These are phyloP conservation scores for Inosperma sp. DNA, from an alignment of 768 basidiomycete genomes.

Conservation along the genomic window DNA sequence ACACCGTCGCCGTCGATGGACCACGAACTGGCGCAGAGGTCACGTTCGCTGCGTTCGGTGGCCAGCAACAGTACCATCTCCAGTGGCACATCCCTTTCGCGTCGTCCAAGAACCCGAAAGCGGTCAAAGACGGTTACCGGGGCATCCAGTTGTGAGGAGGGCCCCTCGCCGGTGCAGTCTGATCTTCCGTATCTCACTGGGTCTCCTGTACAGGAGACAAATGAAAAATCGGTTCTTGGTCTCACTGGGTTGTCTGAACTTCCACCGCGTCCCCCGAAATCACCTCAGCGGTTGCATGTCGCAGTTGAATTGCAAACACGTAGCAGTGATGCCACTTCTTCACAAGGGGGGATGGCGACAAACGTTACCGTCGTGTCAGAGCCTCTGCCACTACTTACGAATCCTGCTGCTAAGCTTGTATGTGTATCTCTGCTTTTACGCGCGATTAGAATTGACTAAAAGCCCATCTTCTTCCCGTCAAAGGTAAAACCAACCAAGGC, in stretches of 20 bases:
- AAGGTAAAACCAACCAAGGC: slow-evolving; percentile 35
- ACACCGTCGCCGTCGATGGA: slow-evolving; percentile 25
- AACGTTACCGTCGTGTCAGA: slow-evolving; percentile 31
- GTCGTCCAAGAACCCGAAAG: slow-evolving; percentile 49
- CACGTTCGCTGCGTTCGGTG: slow-evolving; percentile 43
- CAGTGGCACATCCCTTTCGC: slow-evolving; percentile 47
- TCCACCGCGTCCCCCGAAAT: slow-evolving; percentile 27
- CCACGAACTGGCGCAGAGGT: slow-evolving; percentile 29
- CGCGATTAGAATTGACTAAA: slow-evolving; percentile 12
- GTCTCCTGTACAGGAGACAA: slow-evolving; percentile 24
- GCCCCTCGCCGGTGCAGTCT: slow-evolving; percentile 22
- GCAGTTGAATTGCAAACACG: slow-evolving; percentile 20
- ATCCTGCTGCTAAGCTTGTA: slow-evolving; percentile 33
- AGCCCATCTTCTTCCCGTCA: slow-evolving; percentile 16
- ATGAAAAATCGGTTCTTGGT: slow-evolving; percentile 12
- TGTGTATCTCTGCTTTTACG: slow-evolving; percentile 21
- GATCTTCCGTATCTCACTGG: slow-evolving; percentile 34
- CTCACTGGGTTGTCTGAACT: slow-evolving; percentile 9
- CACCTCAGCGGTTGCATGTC: slow-evolving; percentile 18
- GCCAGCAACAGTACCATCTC: slow-evolving; percentile 47
- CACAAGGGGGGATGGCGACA: slow-evolving; percentile 20
- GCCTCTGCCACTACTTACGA: slow-evolving; percentile 18
- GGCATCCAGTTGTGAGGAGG: slow-evolving; percentile 23
- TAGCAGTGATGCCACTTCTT: slow-evolving; percentile 25
- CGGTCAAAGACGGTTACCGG: slow-evolving; percentile 51